phyloP scores from a whole-genome alignment of 495 filamentous ascomycete species.

The Lentithecium fluviatile region DNA sequence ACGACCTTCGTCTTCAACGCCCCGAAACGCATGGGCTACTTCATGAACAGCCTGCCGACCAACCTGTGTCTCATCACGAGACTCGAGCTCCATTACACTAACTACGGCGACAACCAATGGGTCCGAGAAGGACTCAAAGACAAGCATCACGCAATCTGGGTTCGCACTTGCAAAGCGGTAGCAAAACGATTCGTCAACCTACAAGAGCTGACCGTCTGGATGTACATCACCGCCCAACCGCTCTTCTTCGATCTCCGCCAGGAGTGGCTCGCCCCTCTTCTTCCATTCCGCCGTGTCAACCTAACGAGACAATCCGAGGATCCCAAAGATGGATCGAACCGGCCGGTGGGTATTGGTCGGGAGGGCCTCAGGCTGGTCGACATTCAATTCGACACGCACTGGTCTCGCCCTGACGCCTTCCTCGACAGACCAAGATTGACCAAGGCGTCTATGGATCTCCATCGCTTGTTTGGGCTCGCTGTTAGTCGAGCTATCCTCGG shows the following conservation, averaged over 20 bases:
- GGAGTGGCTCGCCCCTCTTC: conserved; percentile 12
- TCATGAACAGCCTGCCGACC: conserved; percentile 15
- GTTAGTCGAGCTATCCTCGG: conserved; percentile 25
- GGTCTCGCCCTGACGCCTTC: neutral
- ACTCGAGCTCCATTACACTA: conserved; percentile 26
- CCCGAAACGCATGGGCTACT: conserved; percentile 19
- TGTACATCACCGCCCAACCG: conserved; percentile 9
- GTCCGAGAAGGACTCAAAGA: too few relatives aligned
- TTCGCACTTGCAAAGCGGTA: neutral
- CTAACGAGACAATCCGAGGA: neutral
- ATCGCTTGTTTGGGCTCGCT: conserved; percentile 22
- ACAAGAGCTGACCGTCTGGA: conserved; percentile 13
- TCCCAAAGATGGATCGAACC: neutral
- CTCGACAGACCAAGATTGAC: neutral
- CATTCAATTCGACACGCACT: conserved; percentile 12
- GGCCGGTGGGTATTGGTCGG: neutral
- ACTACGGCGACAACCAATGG: too few relatives aligned
- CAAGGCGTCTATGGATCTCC: conserved; percentile 16
- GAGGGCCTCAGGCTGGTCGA: conserved; percentile 4
- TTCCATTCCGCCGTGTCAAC: conserved; percentile 19
- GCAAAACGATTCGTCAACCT: conserved; percentile 12
- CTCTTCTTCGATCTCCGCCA: conserved; percentile 19
- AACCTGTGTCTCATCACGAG: conserved; percentile 13
- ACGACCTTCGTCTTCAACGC: conserved; percentile 30
- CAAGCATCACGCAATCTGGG: conserved; percentile 20